Evolutionary conservation across 192 early-diverging fungal genomes (phyloP).

Genomic region (Coemansia sp.): DNA sequence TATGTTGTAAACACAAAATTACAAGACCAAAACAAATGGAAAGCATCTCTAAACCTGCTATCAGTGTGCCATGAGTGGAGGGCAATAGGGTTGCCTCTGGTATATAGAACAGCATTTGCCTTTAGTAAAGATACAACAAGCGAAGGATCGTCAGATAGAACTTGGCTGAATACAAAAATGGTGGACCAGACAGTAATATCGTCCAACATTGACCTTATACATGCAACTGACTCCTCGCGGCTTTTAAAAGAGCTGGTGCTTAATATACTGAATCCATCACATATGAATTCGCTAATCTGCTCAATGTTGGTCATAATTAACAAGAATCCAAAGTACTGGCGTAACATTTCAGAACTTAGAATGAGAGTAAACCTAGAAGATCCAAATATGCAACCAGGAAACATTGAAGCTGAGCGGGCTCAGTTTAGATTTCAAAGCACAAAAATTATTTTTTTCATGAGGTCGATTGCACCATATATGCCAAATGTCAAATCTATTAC

Average conservation of each 20-base stretch:
- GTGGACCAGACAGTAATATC: neutral
- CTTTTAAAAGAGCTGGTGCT: neutral
- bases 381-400: too few species aligned
- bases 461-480: too few species aligned
- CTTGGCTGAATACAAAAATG: neutral
- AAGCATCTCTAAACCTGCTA: neutral
- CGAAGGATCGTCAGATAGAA: neutral
- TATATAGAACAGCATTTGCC: neutral
- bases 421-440: too few species aligned
- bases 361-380: too few species aligned
- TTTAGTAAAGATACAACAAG: neutral
- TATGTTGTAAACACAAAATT: neutral
- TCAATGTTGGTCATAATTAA: neutral
- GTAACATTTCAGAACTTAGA: too few species aligned
- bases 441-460: too few species aligned
- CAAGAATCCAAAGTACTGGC: too few species aligned
- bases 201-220: neutral
- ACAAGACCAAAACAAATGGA: neutral
- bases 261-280: neutral
- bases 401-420: too few species aligned
- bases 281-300: slow-evolving; percentile 1
- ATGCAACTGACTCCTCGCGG: neutral
- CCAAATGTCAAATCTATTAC: too few species aligned
- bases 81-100: neutral
- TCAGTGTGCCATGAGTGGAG: neutral